Base-by-base conservation (phyloP, 306 rosid species). In the Medicago arabica region DNA sequence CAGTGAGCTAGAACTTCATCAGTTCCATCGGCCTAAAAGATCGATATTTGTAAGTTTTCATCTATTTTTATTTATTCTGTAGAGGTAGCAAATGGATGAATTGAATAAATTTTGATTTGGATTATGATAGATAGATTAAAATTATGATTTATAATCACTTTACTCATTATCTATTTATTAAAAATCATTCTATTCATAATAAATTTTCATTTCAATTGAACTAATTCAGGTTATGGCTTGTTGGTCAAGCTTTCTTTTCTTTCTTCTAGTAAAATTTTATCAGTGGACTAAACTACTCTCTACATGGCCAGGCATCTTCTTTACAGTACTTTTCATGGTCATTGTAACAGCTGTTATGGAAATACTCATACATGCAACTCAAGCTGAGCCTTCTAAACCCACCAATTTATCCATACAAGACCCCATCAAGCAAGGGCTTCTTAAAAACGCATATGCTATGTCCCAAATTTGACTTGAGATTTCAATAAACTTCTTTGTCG, bases 231-330 rank as follows among this genome's bases (percentile, higher is more conserved):
- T 87, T 71, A 83, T 90, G 40, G 9, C 85, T 43, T 67, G 18
- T 16, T 94, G 97, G 98, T 72, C 74, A 1, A 75, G 85, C 68
- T 58, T 91, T 11, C 78, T 88, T 23, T 82, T 81, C 14, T 87
- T 36, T 66, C 77, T 86, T 66, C 63, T 82, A 25, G 58, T 62
- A 39, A 53, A 75, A 59, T 75, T 86, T 57, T 75, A 86, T 57
- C 72, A 15, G 1, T 87, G 86, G 91, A 79, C 93, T 54, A n/a
- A 75, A 53, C 78, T 91, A 14, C 86, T 94, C 6, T 80, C 90
- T 18, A 81, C 98, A 7, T 90, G 95, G 96, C n/a, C 82, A 76
- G 97, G 97, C 77, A 74, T 94, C 17, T 75, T 72, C 54, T 47
- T 81, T 38, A 74, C 82, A 4, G 86, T 72, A 23, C 53, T 80